Evolutionary conservation across 257 asterid species (phyloP).

Genomic region (Misopates orontium): DNA sequence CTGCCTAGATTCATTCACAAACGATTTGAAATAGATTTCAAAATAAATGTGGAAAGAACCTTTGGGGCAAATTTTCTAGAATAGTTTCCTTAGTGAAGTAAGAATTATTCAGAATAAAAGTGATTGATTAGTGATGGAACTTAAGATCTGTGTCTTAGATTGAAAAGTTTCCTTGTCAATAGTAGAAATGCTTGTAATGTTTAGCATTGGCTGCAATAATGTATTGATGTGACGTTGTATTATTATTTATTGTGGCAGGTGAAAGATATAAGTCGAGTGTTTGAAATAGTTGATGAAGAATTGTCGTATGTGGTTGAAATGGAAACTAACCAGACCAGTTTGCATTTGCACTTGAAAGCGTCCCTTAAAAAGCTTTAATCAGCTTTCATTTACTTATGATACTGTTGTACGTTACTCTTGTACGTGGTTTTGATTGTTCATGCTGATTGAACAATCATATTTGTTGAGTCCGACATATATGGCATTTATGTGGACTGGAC

Average conservation of each 20-base stretch:
- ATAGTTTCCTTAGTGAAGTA: no score
- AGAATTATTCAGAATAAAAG: no score
- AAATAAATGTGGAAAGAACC: no score
- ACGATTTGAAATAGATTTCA: no score
- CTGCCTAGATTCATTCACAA: no score
- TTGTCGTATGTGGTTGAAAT: slow-evolving; percentile 52
- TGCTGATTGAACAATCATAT: neutral
- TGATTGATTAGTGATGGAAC: no score
- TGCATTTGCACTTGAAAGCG: slow-evolving; percentile 62
- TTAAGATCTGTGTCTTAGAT: neutral
- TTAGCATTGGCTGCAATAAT: neutral
- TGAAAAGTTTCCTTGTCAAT: neutral
- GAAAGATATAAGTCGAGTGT: slow-evolving; percentile 57
- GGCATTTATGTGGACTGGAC: neutral
- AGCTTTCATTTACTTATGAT: neutral
- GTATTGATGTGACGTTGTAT: neutral
- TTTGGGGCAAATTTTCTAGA: no score
- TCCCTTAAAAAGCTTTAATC: slow-evolving; percentile 46
- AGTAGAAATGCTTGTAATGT: neutral
- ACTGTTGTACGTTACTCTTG: slow-evolving; percentile 4
- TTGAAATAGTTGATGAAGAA: slow-evolving; percentile 46
- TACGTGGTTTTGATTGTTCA: neutral
- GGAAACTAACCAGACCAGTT: slow-evolving; percentile 49
- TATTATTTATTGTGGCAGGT: slow-evolving; percentile 38
- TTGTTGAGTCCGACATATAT: neutral